These are phyloP conservation scores for Salix purpurea DNA, from an alignment of 345 rosid species.

Conservation along the genomic window DNA sequence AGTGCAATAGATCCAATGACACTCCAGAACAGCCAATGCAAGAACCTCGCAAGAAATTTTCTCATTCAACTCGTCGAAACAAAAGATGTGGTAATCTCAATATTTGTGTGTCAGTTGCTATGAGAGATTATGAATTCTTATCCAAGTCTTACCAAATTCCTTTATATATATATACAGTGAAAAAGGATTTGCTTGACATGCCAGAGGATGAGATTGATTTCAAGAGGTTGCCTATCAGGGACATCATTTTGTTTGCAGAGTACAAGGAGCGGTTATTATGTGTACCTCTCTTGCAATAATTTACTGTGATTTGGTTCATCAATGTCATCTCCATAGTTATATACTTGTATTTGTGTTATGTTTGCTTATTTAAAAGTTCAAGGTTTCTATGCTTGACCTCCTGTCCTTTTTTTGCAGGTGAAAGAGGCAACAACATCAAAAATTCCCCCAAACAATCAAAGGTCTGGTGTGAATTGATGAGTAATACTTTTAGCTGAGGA, in stretches of 20 bases:
- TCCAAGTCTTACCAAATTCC: neutral
- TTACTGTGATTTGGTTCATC: neutral
- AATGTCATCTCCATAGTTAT: neutral
- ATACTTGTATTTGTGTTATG: neutral
- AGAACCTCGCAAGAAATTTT: constrained; percentile 53
- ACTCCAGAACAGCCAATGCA: constrained; percentile 35
- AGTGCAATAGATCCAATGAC: constrained; percentile 35
- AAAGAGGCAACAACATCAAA: constrained; percentile 52
- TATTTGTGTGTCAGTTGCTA: neutral
- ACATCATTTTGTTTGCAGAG: constrained; percentile 65
- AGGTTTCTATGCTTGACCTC: constrained; percentile 6
- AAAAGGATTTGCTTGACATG: constrained; percentile 55
- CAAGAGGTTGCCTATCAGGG: constrained; percentile 50
- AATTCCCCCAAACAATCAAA: constrained; percentile 32
- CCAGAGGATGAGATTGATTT: constrained; percentile 68
- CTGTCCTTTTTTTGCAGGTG: constrained; percentile 35
- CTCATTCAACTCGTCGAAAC: constrained; percentile 67
- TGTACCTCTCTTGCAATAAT: neutral
- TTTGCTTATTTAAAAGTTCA: neutral
- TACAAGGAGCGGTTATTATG: constrained; percentile 56
- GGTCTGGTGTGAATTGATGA: constrained; percentile 28
- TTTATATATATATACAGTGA: constrained; percentile 35
- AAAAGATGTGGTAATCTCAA: constrained; percentile 46
- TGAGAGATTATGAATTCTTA: constrained; percentile 2
- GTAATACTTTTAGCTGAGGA: neutral